Evolutionary conservation across 129 eudicot genomes (phyloP), one percentile per base, ranked within the genome.

Genomic region (Rutidosis leptorrhynchoides): DNA sequence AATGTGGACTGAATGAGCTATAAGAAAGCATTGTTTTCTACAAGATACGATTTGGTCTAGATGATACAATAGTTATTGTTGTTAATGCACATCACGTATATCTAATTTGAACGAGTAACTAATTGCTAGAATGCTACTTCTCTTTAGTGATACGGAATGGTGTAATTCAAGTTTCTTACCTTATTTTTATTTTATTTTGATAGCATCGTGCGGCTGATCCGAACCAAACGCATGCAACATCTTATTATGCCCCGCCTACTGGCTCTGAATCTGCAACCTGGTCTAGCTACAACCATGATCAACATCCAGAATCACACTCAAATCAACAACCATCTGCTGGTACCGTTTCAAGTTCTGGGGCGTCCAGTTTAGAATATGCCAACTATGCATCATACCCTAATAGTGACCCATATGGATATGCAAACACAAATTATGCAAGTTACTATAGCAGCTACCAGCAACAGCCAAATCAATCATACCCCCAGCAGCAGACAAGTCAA

Each of bases 361-460:
- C 83, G 8, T 54, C 85, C 63, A 81, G 48, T 76, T 43, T 74
- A 28, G 82, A 70, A 33, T 93, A 89, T 70, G 72, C 77, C 51
- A 82, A 82, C 77, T 82, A 88, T 74, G 70, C 87, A 54, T 26
- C 86, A 12, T 93, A 86, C 75, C 81, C 83, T 17, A 86, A 68
- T 75, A 74, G 77, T n/a, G 90, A 84, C 80, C 80, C 90, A 12
- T 86, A 93, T 77, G 87, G 90, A 49, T 86, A 89, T 77, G 81
- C 81, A 49, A 89, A 61, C 81, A 57, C 92, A 58, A 84, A 80
- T 63, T 82, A 89, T 80, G 72, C 95, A 59, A 74, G 84, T 75
- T 89, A 93, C 74, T 93, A 86, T 74, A 79, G 74, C 74, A 82
- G 81, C 45, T 88, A 87, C 70, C 95, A 88, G 79, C 97, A 83